Evolutionary conservation across 2,329 filamentous ascomycete genomes (phyloP).

Genomic region (Akanthomyces lecanii): DNA sequence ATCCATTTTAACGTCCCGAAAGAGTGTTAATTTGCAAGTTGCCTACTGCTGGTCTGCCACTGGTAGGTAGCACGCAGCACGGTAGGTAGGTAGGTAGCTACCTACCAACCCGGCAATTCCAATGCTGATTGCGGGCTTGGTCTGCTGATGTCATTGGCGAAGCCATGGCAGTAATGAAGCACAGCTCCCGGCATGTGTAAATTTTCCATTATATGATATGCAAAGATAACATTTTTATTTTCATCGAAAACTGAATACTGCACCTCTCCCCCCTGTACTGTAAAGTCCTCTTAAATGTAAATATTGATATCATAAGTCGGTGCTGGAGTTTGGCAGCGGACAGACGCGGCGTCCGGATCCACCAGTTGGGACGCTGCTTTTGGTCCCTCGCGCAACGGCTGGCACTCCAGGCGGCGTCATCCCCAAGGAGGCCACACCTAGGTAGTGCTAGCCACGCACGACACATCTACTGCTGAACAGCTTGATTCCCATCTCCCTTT

Average conservation of each 20-base stretch:
- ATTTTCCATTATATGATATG: not conserved
- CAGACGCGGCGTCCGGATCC: not conserved
- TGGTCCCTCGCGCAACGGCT: not conserved
- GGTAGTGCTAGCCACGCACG: not conserved
- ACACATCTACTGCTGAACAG: not conserved
- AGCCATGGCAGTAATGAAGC: not conserved
- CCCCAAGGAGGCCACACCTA: constrained; percentile 12
- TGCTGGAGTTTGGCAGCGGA: not conserved
- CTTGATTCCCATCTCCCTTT: not conserved
- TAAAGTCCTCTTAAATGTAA: not conserved
- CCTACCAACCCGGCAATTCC: not conserved
- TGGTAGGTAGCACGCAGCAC: not conserved
- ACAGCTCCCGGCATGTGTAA: not conserved
- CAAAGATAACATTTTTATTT: not conserved
- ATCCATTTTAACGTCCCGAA: not conserved
- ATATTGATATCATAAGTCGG: not conserved
- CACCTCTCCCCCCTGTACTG: too few relatives aligned
- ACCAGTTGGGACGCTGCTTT: not conserved
- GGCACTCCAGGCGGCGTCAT: constrained; percentile 5
- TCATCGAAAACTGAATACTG: not conserved
- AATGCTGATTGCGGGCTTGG: not conserved
- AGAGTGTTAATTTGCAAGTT: not conserved
- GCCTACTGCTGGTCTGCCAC: not conserved
- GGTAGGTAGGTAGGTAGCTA: too few relatives aligned
- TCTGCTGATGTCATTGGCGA: not conserved